Conservation (phyloP, 2,329 filamentous ascomycete genomes). For the Calonectria naviculata region DNA sequence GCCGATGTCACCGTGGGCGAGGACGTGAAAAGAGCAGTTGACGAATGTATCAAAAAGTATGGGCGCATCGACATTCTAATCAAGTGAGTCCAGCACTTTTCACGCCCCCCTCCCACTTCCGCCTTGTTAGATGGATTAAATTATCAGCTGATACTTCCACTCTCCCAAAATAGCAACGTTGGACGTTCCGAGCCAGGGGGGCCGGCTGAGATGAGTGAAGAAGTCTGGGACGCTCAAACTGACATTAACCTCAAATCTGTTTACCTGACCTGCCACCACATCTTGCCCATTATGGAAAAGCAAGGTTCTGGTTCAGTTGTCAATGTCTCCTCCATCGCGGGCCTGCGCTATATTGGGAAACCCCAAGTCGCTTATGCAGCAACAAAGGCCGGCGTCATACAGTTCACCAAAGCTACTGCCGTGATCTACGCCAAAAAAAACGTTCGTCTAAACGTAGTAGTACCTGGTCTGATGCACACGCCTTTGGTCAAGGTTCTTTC, state of each 20-base stretch:
- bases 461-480: slow-evolving; percentile 17
- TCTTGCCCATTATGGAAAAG: slow-evolving; percentile 24
- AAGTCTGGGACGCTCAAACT: slow-evolving; percentile 12
- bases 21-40: background rate
- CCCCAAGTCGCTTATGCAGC: slow-evolving; percentile 61
- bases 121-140: no score
- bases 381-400: slow-evolving; percentile 57
- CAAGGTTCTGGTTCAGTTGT: slow-evolving; percentile 17
- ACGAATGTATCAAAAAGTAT: background rate
- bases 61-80: background rate
- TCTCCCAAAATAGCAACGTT: slow-evolving; percentile 1
- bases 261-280: slow-evolving; percentile 20
- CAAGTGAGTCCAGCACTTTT: background rate
- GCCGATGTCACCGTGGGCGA: background rate
- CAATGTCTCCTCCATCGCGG: slow-evolving; percentile 8
- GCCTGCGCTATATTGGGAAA: slow-evolving; percentile 53
- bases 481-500: background rate
- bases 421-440: slow-evolving; percentile 56
- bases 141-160: background rate
- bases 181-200: background rate
- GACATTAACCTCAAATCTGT: slow-evolving; percentile 23
- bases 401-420: slow-evolving; percentile 55
- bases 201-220: slow-evolving; percentile 1
- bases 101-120: no score
- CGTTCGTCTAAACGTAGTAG: slow-evolving; percentile 60